Evolutionary conservation across 129 eudicot species (phyloP).

Genomic region (Oenanthe sinensis): DNA sequence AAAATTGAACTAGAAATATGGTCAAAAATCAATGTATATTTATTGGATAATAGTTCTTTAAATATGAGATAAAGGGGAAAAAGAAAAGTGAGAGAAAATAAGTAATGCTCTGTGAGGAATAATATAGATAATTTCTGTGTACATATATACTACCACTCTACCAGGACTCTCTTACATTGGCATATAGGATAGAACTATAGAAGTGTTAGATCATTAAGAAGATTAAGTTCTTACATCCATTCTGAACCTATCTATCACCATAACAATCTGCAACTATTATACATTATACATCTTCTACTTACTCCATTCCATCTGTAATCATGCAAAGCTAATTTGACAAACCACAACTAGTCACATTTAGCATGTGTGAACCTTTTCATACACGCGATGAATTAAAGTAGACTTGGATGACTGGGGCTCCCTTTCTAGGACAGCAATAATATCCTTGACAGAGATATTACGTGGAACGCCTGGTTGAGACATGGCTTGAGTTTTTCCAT

Average conservation of each 20-base stretch:
- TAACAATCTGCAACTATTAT: not conserved
- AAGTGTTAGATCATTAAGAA: not conserved
- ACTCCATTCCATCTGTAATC: not conserved
- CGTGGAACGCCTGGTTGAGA: slow-evolving; percentile 32
- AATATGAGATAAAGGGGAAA: no score
- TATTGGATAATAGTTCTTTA: no score
- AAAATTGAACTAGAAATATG: no score
- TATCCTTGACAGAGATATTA: slow-evolving; percentile 56
- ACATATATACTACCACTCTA: not conserved
- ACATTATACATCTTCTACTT: not conserved
- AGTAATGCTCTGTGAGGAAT: no score
- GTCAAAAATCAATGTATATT: no score
- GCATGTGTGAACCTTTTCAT: slow-evolving; percentile 35
- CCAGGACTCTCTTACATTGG: not conserved
- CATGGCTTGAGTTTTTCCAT: slow-evolving; percentile 39
- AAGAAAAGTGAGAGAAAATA: no score
- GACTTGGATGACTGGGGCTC: slow-evolving; percentile 81
- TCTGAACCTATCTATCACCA: not conserved
- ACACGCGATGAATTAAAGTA: slow-evolving; percentile 34
- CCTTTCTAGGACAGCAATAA: slow-evolving; percentile 63
- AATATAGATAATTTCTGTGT: no score
- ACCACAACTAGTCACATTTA: not conserved
- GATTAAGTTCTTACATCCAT: not conserved
- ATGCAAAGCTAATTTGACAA: not conserved
- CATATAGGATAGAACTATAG: not conserved